Conservation (phyloP, 345 rosid species). For the Eucalyptus cloeziana region DNA sequence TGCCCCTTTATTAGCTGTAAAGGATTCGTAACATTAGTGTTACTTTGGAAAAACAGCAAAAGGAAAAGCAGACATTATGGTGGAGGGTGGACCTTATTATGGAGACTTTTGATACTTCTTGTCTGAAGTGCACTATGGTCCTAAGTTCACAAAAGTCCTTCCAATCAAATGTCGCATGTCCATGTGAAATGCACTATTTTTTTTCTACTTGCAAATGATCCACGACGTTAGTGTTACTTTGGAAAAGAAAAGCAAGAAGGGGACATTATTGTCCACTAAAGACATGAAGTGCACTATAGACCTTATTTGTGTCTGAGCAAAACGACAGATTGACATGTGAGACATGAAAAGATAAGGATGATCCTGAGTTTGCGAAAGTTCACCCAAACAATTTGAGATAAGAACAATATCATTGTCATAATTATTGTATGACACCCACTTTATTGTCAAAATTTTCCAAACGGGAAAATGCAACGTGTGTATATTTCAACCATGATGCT, state of each 20-base stretch:
- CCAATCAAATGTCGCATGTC: no score
- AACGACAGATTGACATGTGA: background rate
- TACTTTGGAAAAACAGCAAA: background rate
- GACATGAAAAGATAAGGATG: background rate
- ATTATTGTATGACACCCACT: background rate
- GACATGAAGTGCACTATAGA: background rate
- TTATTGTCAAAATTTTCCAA: rapidly evolving
- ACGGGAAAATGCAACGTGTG: no score
- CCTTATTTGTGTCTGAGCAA: rapidly evolving
- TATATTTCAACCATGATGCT: no score
- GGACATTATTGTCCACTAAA: background rate
- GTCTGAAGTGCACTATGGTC: no score
- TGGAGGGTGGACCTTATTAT: background rate
- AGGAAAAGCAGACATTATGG: background rate
- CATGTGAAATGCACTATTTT: no score
- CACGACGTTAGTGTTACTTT: no score
- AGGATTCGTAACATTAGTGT: no score
- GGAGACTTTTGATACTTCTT: background rate
- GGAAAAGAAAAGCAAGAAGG: no score
- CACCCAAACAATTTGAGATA: background rate
- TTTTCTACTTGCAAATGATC: no score
- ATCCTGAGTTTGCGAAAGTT: background rate
- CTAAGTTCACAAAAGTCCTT: no score
- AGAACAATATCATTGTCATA: background rate
- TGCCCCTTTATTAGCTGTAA: no score